A percentile compares a stretch with the other conserved stretches of the same genome.
Evolutionary conservation across 306 rosid species (phyloP).

Genomic region (Dalbergia cultrata): DNA sequence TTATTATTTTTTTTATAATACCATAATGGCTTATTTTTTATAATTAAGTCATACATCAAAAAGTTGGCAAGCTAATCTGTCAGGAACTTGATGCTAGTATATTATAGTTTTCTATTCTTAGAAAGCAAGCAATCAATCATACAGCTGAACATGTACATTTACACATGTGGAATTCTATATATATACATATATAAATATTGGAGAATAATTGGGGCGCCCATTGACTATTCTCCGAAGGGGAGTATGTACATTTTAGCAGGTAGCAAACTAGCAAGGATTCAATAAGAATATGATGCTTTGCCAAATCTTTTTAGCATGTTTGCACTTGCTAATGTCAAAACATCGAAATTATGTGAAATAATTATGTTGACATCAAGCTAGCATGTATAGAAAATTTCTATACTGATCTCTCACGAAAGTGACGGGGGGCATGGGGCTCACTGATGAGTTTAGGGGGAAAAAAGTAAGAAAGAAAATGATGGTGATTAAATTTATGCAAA

Average conservation of each 20-base stretch:
- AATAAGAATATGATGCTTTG: neutral
- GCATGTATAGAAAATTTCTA: no score
- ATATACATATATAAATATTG: neutral
- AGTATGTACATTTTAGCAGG: neutral
- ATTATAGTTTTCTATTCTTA: slow-evolving; percentile 40
- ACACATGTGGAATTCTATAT: neutral
- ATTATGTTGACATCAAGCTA: neutral
- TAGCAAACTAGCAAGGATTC: neutral
- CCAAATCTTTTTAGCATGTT: neutral
- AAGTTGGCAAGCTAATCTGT: slow-evolving; percentile 13
- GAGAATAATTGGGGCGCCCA: slow-evolving; percentile 15
- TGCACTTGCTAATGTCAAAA: slow-evolving; percentile 23
- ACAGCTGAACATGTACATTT: slow-evolving; percentile 4
- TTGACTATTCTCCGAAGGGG: neutral
- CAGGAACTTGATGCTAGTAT: slow-evolving; percentile 18
- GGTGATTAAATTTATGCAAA: no score
- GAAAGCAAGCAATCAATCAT: slow-evolving; percentile 39
- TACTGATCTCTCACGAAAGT: no score
- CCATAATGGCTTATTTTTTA: neutral
- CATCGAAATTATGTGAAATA: neutral
- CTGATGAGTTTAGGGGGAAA: no score
- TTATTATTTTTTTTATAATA: neutral
- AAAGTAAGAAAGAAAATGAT: no score
- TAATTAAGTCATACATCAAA: slow-evolving; percentile 12
- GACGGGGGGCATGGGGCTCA: no score